Evolutionary conservation across 2,329 filamentous ascomycete genomes (phyloP), one percentile per base, ranked within the genome.

Genomic region (Claviceps pusilla): DNA sequence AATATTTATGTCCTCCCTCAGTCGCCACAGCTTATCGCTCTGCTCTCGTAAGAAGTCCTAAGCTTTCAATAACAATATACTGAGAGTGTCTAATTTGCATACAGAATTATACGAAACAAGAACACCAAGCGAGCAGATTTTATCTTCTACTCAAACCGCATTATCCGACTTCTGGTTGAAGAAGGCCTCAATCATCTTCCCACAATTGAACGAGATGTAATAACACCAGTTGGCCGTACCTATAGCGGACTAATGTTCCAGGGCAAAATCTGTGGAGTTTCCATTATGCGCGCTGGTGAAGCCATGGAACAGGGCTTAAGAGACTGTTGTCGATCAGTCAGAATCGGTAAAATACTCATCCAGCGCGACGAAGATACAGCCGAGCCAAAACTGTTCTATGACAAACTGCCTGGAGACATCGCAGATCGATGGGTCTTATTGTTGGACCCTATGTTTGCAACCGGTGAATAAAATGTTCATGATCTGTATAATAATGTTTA

Each of bases 361-460:
- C 93, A 98, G 72, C 78, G 93, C 55, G 93, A 98, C 63, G 93
- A 98, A 71, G 93, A 97, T 72, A 97, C 93, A 1, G 79, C 85
- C 53, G 80, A 85, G 73, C 93, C 93, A 12, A 93, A 89, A 69
- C 78, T 98, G 11, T 98, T 97, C 71, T 98, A 97, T 71, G 91
- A 97, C 64, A 98, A 98, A 74, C 78, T 98, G 42, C 93, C 93
- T 7, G 85, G 89, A 66, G 93, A 98, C 67, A 96, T 98, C 68
- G 81, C 86, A 29, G 80, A 91, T 54, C 77, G 93, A 68, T 98
- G 93, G 90, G 91, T 96, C 41, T 74, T 98, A 57, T 75, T 98
- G 48, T 73, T 98, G 48, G 93, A 98, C 67, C 93, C 93, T n/a
- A 98, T 98, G 93, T 90, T 98, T 71, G 93, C 93, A 55, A 98